phyloP scores from a whole-genome alignment of 2,329 filamentous ascomycete genomes.

The Alternaria ethzedia region DNA sequence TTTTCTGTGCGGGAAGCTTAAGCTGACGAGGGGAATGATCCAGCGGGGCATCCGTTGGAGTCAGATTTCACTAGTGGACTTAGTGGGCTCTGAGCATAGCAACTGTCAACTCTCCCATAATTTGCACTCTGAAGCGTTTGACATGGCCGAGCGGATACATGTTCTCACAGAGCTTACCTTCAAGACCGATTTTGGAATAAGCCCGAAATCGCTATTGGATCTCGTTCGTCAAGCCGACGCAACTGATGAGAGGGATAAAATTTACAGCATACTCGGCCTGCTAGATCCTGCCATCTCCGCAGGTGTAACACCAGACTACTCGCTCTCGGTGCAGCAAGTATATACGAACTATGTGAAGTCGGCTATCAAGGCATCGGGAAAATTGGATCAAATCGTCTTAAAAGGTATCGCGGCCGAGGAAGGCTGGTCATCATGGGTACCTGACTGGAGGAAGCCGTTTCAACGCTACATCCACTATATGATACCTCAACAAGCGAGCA shows the following conservation, averaged over 20 bases:
- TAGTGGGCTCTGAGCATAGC: too few relatives aligned
- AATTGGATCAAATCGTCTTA: accelerated
- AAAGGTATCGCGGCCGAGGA: background rate
- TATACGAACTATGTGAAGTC: background rate
- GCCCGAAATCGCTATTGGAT: too few relatives aligned
- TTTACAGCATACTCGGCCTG: background rate
- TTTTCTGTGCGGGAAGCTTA: background rate
- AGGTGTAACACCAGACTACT: background rate
- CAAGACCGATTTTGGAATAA: too few relatives aligned
- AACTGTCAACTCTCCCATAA: too few relatives aligned
- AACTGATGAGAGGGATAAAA: background rate
- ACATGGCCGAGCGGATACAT: too few relatives aligned
- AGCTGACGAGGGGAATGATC: background rate
- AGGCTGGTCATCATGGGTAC: background rate
- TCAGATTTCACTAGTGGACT: too few relatives aligned
- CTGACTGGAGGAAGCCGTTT: background rate
- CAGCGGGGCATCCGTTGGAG: accelerated
- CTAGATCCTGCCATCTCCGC: background rate
- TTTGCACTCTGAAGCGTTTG: too few relatives aligned
- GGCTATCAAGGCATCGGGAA: background rate
- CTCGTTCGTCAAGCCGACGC: background rate
- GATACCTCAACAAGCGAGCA: background rate
- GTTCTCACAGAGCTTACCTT: too few relatives aligned
- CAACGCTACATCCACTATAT: background rate
- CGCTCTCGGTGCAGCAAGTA: background rate